Evolutionary conservation across 768 basidiomycete species (phyloP).

Genomic region (Pleurotus tuoliensis): DNA sequence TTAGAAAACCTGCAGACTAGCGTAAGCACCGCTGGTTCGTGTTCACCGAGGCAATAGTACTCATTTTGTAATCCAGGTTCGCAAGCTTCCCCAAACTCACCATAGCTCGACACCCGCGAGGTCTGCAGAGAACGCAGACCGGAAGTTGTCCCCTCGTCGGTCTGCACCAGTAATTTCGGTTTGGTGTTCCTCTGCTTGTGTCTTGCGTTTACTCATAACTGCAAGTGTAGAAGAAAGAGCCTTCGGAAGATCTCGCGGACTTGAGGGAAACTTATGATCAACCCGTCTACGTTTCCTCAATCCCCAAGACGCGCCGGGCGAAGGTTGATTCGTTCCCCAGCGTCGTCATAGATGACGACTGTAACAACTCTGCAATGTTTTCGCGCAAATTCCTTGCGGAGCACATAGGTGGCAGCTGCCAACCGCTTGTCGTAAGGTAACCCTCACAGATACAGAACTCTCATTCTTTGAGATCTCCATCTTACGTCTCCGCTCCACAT

Average conservation of each 20-base stretch:
- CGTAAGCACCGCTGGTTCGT: neutral
- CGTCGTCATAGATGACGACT: slow-evolving; percentile 18
- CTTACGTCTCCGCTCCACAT: neutral
- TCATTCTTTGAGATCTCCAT: neutral
- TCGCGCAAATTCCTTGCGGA: slow-evolving; percentile 33
- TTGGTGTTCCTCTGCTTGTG: too few species aligned
- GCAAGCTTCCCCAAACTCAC: slow-evolving; percentile 11
- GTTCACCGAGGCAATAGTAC: neutral
- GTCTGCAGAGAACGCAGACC: slow-evolving; percentile 13
- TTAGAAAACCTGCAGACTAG: slow-evolving; percentile 1
- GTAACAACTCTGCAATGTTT: slow-evolving; percentile 27
- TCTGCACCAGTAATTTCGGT: neutral
- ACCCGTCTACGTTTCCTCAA: neutral
- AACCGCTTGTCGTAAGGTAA: slow-evolving; percentile 35
- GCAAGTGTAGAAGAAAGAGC: neutral
- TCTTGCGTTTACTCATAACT: neutral
- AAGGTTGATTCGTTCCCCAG: slow-evolving; percentile 10
- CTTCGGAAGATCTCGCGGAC: neutral
- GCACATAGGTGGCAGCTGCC: slow-evolving; percentile 35
- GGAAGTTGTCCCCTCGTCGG: neutral
- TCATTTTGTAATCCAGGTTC: neutral
- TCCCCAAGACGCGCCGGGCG: neutral
- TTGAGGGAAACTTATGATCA: neutral
- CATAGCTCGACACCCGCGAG: slow-evolving; percentile 17
- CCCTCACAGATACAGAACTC: neutral